A percentile compares a stretch with the other conserved stretches of the same genome.
Evolutionary conservation across 768 basidiomycete genomes (phyloP).

Genomic region (Trametes cingulata): DNA sequence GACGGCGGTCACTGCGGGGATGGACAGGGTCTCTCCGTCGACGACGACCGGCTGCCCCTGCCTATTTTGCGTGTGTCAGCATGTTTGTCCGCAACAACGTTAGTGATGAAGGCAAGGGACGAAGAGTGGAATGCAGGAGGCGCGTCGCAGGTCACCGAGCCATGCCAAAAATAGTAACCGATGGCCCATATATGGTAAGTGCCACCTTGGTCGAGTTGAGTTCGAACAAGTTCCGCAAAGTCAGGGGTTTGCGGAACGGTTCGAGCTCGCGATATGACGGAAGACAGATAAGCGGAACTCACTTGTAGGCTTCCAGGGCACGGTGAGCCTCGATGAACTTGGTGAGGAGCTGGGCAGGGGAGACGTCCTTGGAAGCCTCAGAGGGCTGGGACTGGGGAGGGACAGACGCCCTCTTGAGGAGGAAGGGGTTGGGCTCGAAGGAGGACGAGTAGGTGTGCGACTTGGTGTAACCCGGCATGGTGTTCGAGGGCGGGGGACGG

Average conservation of each 20-base stretch:
- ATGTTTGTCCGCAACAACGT: not conserved
- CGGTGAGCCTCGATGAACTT: constrained; percentile 59
- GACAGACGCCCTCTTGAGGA: constrained; percentile 10
- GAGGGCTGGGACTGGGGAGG: not conserved
- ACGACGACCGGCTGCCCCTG: constrained; percentile 62
- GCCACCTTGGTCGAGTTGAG: not conserved
- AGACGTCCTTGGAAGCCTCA: constrained; percentile 1
- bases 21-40: constrained; percentile 70
- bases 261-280: not conserved
- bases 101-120: not conserved
- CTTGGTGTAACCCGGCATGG: constrained; percentile 19
- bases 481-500: constrained; percentile 2
- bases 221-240: constrained; percentile 1
- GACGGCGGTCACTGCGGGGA: constrained; percentile 76
- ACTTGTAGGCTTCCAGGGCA: constrained; percentile 70
- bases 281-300: constrained; percentile 22
- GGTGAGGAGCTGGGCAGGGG: constrained; percentile 42
- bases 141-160: not conserved
- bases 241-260: not conserved
- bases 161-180: constrained; percentile 1
- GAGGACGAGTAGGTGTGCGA: constrained; percentile 8
- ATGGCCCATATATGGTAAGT: not conserved
- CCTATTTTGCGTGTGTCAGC: constrained; percentile 37
- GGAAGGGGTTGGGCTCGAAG: constrained; percentile 12
- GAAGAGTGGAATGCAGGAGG: not conserved